Evolutionary conservation across 805 yeast species (phyloP).

Genomic region (Torulaspora quercuum): DNA sequence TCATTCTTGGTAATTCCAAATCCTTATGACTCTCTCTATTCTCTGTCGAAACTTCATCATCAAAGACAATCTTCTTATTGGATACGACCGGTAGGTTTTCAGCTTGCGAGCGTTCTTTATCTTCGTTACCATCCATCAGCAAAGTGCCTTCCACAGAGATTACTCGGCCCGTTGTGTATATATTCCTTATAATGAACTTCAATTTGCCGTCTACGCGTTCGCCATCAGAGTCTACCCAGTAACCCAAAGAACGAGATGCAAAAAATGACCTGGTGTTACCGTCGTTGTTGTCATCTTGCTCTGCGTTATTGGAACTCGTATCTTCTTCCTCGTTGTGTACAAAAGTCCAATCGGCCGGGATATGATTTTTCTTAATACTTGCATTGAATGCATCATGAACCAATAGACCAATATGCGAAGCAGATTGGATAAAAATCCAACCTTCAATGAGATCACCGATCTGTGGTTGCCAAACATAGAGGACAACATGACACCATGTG

Average conservation of each 20-base stretch:
- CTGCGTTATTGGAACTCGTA: conserved; percentile 14
- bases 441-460: conserved; percentile 88
- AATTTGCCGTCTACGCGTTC: conserved; percentile 78
- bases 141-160: conserved; percentile 88
- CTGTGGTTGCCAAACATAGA: conserved; percentile 86
- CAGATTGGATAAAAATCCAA: conserved; percentile 84
- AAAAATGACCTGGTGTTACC: conserved; percentile 29
- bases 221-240: conserved; percentile 80
- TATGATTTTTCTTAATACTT: conserved; percentile 75
- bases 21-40: conserved; percentile 38
- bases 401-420: conserved; percentile 88
- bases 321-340: conserved; percentile 70
- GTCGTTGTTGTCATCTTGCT: conserved; percentile 10
- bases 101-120: conserved; percentile 40
- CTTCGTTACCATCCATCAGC: conserved; percentile 33
- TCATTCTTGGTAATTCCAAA: conserved; percentile 32
- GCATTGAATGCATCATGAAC: conserved; percentile 95
- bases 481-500: conserved; percentile 79
- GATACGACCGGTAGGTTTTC: conserved; percentile 54
- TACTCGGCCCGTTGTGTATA: conserved; percentile 74
- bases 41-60: conserved; percentile 40
- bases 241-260: conserved; percentile 58
- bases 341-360: conserved; percentile 85
- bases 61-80: conserved; percentile 49
- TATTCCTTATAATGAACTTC: conserved; percentile 65